Evolutionary conservation across 306 rosid species (phyloP).

Genomic region (Lotus japonicus): DNA sequence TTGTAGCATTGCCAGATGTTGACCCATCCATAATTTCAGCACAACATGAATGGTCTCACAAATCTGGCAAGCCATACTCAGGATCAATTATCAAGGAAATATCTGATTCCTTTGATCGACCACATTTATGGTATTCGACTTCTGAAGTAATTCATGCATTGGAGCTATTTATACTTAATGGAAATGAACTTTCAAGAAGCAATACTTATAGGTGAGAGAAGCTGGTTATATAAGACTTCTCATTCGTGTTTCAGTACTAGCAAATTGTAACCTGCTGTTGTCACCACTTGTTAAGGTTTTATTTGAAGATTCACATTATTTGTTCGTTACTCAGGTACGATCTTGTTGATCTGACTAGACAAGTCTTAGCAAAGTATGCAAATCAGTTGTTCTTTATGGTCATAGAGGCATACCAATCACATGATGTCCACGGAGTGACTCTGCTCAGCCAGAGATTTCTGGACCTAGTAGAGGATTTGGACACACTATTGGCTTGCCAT

Average conservation of each 20-base stretch:
- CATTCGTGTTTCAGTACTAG: background rate
- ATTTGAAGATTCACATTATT: background rate
- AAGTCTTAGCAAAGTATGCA: constrained; percentile 75
- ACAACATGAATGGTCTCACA: constrained; percentile 12
- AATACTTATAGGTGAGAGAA: constrained; percentile 52
- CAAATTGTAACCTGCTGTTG: background rate
- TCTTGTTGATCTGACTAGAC: constrained; percentile 82
- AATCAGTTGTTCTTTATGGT: constrained; percentile 55
- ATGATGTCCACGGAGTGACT: constrained; percentile 31
- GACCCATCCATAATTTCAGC: constrained; percentile 59
- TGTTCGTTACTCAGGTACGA: constrained; percentile 57
- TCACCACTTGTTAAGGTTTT: background rate
- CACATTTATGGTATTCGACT: constrained; percentile 89
- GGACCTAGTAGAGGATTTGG: constrained; percentile 67
- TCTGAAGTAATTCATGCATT: constrained; percentile 70
- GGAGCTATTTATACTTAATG: constrained; percentile 57
- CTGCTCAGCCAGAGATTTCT: constrained; percentile 48
- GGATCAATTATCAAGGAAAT: constrained; percentile 26
- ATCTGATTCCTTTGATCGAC: constrained; percentile 56
- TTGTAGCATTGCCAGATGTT: constrained; percentile 84
- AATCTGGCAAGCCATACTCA: constrained; percentile 24
- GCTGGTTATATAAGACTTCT: background rate
- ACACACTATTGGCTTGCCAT: constrained; percentile 68
- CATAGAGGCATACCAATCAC: constrained; percentile 56
- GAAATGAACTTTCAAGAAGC: constrained; percentile 52